Evolutionary conservation across 129 eudicot genomes (phyloP), one percentile per base, ranked within the genome.

Genomic region (Flaveria ramosissima): DNA sequence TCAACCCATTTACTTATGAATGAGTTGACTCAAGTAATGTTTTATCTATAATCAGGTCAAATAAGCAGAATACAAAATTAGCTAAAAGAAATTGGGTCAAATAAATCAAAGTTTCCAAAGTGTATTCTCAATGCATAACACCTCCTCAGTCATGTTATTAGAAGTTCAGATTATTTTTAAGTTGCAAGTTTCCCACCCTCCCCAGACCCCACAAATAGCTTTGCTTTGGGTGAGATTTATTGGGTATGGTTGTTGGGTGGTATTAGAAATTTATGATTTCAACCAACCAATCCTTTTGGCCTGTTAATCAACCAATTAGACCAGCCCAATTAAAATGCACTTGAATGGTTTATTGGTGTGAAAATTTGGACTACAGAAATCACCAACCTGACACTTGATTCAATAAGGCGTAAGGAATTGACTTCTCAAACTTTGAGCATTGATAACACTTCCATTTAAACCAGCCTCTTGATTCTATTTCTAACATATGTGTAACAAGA

Each of bases 331-430:
- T 57, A 71, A 24, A 59, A 73, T 13, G 32, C 26, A 70, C 69
- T 45, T 36, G 50, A 65, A 78, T 20, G 23, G 67, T 48, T 47
- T 48, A 13, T 51, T 73, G 55, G 36, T 59, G 53, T 45, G 50
- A 57, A 15, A 55, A 68, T 45, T 62, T 42, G 36, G 32, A 16
- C 16, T 42, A 53, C 10, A 32, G 51, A 24, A 71, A 62, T 27
- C 56, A 83, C 88, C 23, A 78, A 91, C 98, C 98, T 88, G 97
- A 83, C n/a, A 93, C 98, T 88, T 94, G 98, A 82, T 89, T 85
- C 85, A 94, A 83, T 71, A 94, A 81, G 60, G 97, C 93, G 78
- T 53, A 87, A 41, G 98, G 96, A 78, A 91, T 70, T 23, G 93
- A 80, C 72, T 80, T 87, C 76, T 91, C 98, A 68, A 94, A 94